These are phyloP conservation scores for Pogostemon cablin DNA, from an alignment of 257 asterid species.

Conservation along the genomic window DNA sequence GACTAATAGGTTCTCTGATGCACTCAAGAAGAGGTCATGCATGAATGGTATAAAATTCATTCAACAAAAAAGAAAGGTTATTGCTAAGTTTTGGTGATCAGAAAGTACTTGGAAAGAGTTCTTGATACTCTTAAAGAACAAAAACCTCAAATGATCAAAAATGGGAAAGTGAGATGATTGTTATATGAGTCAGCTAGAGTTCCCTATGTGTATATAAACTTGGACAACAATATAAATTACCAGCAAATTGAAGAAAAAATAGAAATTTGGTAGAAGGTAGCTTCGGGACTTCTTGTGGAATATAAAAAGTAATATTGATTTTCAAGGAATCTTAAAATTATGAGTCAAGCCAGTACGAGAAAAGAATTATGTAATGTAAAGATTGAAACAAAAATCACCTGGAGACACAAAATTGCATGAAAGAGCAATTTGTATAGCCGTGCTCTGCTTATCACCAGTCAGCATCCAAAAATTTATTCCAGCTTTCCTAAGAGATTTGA, in stretches of 20 bases:
- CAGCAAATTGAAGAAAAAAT: neutral
- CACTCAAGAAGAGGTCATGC: neutral
- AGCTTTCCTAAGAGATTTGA: constrained; percentile 84
- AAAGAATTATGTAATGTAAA: constrained; percentile 24
- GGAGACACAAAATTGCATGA: constrained; percentile 98
- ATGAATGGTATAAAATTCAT: neutral
- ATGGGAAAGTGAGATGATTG: constrained; percentile 8
- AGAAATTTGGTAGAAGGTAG: neutral
- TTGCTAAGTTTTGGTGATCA: neutral
- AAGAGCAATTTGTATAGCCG: constrained; percentile 97
- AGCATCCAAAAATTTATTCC: constrained; percentile 99
- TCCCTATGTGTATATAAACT: neutral
- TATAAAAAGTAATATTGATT: neutral
- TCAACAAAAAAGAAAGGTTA: constrained; percentile 8
- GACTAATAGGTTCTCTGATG: neutral
- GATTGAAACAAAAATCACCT: constrained; percentile 47
- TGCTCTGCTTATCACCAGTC: constrained; percentile 96
- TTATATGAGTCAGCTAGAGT: neutral
- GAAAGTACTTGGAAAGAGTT: neutral
- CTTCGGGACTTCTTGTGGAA: constrained; percentile 5
- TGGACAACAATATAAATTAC: neutral
- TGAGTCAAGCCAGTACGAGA: constrained; percentile 16
- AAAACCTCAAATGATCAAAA: neutral
- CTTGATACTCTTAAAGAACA: neutral
- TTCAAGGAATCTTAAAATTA: neutral